Conservation (phyloP, 2,329 filamentous ascomycete genomes). For the Alternaria triticimaculans region DNA sequence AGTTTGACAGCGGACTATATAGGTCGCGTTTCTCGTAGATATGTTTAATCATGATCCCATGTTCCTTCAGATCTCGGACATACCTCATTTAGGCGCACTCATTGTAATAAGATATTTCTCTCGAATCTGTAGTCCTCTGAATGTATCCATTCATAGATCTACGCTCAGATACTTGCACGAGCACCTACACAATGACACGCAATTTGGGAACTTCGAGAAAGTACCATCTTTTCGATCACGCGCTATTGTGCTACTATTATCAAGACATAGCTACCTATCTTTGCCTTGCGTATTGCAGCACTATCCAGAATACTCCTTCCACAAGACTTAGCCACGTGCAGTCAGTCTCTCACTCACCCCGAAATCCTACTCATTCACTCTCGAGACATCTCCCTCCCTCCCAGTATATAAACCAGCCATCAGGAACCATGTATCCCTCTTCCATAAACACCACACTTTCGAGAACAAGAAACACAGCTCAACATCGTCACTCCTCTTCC, state of each 20-base stretch:
- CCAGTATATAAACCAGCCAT: background rate
- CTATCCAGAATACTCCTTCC: background rate
- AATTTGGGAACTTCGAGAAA: background rate
- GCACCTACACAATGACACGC: background rate
- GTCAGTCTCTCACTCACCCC: background rate
- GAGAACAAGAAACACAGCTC: background rate
- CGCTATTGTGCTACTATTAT: background rate
- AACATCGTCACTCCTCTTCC: background rate
- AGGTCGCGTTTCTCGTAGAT: no score
- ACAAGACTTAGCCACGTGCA: background rate
- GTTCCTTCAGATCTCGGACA: background rate
- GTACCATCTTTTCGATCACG: background rate
- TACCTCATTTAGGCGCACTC: background rate
- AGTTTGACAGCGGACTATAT: no score
- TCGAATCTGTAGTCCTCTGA: background rate
- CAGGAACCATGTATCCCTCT: background rate
- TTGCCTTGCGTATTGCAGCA: background rate
- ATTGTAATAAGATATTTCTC: accelerated
- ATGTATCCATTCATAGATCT: background rate
- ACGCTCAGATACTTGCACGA: background rate
- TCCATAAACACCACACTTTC: background rate
- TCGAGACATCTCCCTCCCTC: background rate
- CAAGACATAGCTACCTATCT: background rate
- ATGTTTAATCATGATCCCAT: no score
- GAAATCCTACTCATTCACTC: accelerated